Conservation (phyloP, 768 basidiomycete species). For the Pholiota conissans region DNA sequence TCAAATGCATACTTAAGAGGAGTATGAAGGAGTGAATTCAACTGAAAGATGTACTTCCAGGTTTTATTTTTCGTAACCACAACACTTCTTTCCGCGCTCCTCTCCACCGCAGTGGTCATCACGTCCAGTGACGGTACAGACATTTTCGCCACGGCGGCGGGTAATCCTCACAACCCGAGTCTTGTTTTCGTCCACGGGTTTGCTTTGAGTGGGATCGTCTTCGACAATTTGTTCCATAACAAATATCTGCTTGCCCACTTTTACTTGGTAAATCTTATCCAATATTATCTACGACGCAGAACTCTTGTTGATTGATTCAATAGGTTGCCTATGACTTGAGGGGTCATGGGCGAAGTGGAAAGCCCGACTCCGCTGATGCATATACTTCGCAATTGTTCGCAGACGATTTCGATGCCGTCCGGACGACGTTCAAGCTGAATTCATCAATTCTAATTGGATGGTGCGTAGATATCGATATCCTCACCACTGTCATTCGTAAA, state of each 20-base stretch:
- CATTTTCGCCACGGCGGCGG: slow-evolving; percentile 41
- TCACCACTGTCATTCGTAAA: neutral
- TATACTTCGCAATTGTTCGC: slow-evolving; percentile 4
- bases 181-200: slow-evolving; percentile 45
- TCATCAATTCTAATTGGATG: neutral
- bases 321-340: slow-evolving; percentile 7
- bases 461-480: neutral
- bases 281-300: too few species aligned
- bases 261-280: slow-evolving; percentile 21
- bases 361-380: neutral
- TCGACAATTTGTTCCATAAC: slow-evolving; percentile 38
- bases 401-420: slow-evolving; percentile 1
- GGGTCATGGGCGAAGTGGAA: slow-evolving; percentile 4
- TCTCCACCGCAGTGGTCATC: neutral
- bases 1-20: neutral
- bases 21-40: neutral
- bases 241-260: slow-evolving; percentile 20
- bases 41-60: neutral
- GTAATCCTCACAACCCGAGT: slow-evolving; percentile 33
- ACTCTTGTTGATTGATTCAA: too few species aligned
- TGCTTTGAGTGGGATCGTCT: slow-evolving; percentile 31
- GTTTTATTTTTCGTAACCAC: neutral
- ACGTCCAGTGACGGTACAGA: slow-evolving; percentile 33
- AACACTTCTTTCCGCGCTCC: neutral
- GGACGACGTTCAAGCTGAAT: neutral